Percentiles rank a stretch among this genome's conserved stretches.
Conservation (phyloP, 257 asterid species). For the Primulina huaijiensis region DNA sequence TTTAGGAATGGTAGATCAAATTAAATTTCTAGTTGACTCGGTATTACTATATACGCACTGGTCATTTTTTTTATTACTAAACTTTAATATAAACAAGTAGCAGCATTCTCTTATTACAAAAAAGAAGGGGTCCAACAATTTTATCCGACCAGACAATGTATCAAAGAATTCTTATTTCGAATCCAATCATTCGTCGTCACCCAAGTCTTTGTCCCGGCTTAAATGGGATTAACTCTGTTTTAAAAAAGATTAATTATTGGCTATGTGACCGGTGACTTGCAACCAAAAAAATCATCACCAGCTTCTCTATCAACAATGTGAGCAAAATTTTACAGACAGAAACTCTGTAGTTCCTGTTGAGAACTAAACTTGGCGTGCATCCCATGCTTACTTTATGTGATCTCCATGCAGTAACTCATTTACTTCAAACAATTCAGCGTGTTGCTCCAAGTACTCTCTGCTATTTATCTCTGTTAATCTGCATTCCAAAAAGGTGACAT, state of each 20-base stretch:
- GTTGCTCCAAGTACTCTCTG: conserved; percentile 75
- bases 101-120: not conserved
- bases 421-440: conserved; percentile 39
- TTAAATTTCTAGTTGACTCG: no score
- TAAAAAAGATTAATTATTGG: not conserved
- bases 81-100: not conserved
- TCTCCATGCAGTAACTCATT: conserved; percentile 18
- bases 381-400: not conserved
- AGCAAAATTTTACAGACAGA: no score
- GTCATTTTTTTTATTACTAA: not conserved
- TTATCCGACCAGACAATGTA: not conserved
- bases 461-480: conserved; percentile 79
- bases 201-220: no score
- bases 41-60: not conserved
- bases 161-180: not conserved
- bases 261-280: not conserved
- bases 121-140: not conserved
- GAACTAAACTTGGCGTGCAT: not conserved
- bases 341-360: not conserved
- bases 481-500: conserved; percentile 19
- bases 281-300: not conserved
- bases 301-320: not conserved
- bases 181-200: not conserved
- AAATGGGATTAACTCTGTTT: no score
- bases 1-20: not conserved